A percentile compares a stretch with the other conserved stretches of the same genome.
Conservation (phyloP, 495 filamentous ascomycete genomes). For the Parachaetomium inaequale region DNA sequence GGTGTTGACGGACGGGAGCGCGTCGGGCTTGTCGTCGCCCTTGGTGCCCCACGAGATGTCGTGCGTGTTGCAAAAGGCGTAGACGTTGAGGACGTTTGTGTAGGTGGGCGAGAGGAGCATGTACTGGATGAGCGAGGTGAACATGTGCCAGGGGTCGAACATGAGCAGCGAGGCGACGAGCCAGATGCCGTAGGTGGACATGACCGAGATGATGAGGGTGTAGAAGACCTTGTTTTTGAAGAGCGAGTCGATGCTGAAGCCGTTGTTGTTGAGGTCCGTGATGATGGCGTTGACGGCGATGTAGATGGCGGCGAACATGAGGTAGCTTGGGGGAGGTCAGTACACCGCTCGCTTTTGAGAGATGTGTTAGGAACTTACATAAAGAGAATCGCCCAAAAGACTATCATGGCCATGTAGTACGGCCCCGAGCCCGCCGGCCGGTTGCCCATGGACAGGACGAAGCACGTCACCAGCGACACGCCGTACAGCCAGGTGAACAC, state of each 20-base stretch:
- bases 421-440: conserved; percentile 89
- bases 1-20: conserved; percentile 71
- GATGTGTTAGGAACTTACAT: conserved; percentile 47
- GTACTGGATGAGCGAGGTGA: conserved; percentile 95
- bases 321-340: conserved; percentile 57
- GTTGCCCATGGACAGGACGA: conserved; percentile 92
- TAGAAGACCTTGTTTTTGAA: conserved; percentile 89
- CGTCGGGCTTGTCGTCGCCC: conserved; percentile 95
- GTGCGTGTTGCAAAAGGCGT: conserved; percentile 99
- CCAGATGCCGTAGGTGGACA: conserved; percentile 92
- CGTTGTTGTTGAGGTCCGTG: conserved; percentile 54
- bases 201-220: conserved; percentile 84
- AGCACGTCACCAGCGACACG: conserved; percentile 86
- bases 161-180: conserved; percentile 88
- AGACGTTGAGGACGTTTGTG: conserved; percentile 98
- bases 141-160: conserved; percentile 99
- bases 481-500: conserved; percentile 97
- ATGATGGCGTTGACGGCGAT: conserved; percentile 88
- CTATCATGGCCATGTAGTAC: conserved; percentile 94
- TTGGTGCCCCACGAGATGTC: conserved; percentile 99
- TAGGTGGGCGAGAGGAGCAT: conserved; percentile 96
- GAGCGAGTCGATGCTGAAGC: conserved; percentile 64
- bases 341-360: neutral
- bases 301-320: conserved; percentile 91
- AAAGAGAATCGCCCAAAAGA: conserved; percentile 97